Evolutionary conservation across 1,139 yeast species (phyloP).

Genomic region (Suhomyces wounanorum): DNA sequence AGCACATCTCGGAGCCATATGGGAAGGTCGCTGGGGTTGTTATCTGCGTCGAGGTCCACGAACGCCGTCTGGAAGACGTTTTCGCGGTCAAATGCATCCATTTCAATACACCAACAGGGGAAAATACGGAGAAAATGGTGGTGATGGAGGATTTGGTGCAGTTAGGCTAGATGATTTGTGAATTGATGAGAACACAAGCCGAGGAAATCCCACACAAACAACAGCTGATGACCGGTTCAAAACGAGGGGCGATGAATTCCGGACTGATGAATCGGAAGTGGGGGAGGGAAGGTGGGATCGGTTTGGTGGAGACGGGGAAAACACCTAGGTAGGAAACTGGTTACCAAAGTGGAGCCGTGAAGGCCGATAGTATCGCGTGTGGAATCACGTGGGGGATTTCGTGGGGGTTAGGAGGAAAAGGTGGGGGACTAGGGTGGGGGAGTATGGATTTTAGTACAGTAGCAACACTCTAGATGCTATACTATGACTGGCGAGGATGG

Average conservation of each 20-base stretch:
- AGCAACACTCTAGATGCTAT: too few species aligned
- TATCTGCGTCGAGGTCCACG: constrained; percentile 33
- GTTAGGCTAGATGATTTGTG: too few species aligned
- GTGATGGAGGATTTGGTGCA: not conserved
- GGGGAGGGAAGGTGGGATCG: not conserved
- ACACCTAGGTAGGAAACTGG: not conserved
- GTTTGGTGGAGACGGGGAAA: not conserved
- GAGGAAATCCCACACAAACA: not conserved
- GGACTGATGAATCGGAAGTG: not conserved
- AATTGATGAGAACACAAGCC: not conserved
- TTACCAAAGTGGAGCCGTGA: not conserved
- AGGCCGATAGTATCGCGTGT: not conserved
- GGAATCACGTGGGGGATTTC: not conserved
- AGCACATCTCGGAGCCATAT: constrained; percentile 43
- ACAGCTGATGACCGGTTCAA: not conserved
- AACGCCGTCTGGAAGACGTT: constrained; percentile 24
- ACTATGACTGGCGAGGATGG: too few species aligned
- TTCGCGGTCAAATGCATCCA: constrained; percentile 10
- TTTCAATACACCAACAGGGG: not conserved
- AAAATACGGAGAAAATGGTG: not conserved
- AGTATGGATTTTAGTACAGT: too few species aligned
- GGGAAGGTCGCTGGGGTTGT: constrained; percentile 31
- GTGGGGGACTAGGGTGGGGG: too few species aligned
- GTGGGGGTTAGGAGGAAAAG: not conserved
- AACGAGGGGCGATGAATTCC: not conserved